phyloP scores from a whole-genome alignment of 1,139 yeast genomes.

The Kodamaea derodonti region DNA sequence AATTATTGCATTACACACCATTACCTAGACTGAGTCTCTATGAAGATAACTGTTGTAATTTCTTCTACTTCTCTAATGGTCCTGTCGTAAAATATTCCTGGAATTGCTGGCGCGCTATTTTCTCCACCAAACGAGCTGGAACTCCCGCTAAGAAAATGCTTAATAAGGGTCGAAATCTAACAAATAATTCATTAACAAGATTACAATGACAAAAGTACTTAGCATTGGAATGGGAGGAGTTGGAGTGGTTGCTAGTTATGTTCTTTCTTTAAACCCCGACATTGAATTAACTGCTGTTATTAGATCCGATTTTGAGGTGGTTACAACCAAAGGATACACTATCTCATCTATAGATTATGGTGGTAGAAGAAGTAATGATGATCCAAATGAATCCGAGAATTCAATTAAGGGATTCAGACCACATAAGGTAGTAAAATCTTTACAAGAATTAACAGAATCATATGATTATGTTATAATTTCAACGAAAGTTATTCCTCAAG shows the following conservation, averaged over 20 bases:
- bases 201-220: slow-evolving; percentile 33
- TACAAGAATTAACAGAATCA: slow-evolving; percentile 25
- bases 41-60: no score
- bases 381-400: slow-evolving; percentile 14
- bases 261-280: slow-evolving; percentile 43
- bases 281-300: slow-evolving; percentile 30
- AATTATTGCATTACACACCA: no score
- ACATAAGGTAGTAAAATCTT: slow-evolving; percentile 18
- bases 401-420: slow-evolving; percentile 24
- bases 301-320: slow-evolving; percentile 29
- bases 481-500: slow-evolving; percentile 30
- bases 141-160: no score
- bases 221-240: slow-evolving; percentile 75
- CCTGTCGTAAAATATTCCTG: no score
- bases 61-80: no score
- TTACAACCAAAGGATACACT: slow-evolving; percentile 24
- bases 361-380: slow-evolving; percentile 14
- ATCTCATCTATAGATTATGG: slow-evolving; percentile 27
- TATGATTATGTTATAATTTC: slow-evolving; percentile 32
- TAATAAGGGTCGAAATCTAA: no score
- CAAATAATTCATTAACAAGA: not conserved
- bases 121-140: no score
- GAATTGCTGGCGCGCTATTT: no score
- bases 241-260: slow-evolving; percentile 65
- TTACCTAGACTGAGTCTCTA: no score